Conservation (phyloP, 768 basidiomycete genomes). For the Lyophyllum shimeji region DNA sequence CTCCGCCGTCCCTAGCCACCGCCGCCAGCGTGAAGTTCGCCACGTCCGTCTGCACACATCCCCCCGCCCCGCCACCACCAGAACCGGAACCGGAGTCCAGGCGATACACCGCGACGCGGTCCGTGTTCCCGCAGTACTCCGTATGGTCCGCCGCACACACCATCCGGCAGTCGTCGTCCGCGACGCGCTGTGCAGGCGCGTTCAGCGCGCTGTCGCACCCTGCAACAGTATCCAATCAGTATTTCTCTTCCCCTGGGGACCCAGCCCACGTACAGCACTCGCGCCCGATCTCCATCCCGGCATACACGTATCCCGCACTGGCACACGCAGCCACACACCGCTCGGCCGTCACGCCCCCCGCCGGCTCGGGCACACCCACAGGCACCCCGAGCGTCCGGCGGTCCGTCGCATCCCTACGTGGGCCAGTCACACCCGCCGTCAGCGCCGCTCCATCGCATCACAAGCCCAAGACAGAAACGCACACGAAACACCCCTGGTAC, state of each 20-base stretch:
- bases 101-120: slow-evolving; percentile 37
- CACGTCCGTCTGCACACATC: slow-evolving; percentile 30
- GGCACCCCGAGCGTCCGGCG: slow-evolving; percentile 33
- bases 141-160: slow-evolving; percentile 37
- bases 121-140: slow-evolving; percentile 40
- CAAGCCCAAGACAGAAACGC: background rate
- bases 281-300: slow-evolving; percentile 45
- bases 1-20: slow-evolving; percentile 30
- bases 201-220: slow-evolving; percentile 40
- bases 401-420: slow-evolving; percentile 29
- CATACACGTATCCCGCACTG: slow-evolving; percentile 37
- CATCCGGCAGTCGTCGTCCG: slow-evolving; percentile 38
- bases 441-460: background rate
- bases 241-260: too few relatives aligned
- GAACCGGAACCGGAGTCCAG: slow-evolving; percentile 23
- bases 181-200: slow-evolving; percentile 33
- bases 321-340: slow-evolving; percentile 49
- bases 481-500: slow-evolving; percentile 68
- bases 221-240: slow-evolving; percentile 5
- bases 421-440: background rate
- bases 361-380: slow-evolving; percentile 41
- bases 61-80: slow-evolving; percentile 19
- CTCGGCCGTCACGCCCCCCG: slow-evolving; percentile 46
- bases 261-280: slow-evolving; percentile 57
- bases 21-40: slow-evolving; percentile 37